These are phyloP conservation scores for Fusarium sublunatum DNA, from an alignment of 2,329 filamentous ascomycete genomes.

Conservation along the genomic window DNA sequence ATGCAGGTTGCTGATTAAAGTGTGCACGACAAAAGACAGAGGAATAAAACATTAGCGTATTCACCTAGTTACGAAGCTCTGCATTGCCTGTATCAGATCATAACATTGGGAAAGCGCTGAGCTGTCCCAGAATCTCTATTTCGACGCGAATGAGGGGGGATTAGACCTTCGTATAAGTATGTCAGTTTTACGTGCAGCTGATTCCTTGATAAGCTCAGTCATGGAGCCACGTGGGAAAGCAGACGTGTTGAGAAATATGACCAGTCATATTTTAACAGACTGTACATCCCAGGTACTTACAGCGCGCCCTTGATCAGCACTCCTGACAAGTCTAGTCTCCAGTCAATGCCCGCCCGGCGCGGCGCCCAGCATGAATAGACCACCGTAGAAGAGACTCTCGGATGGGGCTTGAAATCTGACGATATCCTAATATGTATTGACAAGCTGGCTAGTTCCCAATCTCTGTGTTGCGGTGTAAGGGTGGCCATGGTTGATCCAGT, in stretches of 20 bases:
- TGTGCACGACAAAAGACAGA: no score
- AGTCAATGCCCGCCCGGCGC: constrained; percentile 8
- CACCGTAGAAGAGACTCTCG: constrained; percentile 16
- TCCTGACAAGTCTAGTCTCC: constrained; percentile 1
- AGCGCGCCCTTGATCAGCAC: constrained; percentile 2
- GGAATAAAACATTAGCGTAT: no score
- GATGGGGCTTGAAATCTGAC: constrained; percentile 7
- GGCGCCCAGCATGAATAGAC: constrained; percentile 18
- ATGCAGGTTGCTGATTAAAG: constrained; percentile 12
- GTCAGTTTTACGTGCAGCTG: constrained; percentile 36
- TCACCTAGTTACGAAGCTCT: no score
- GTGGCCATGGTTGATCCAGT: neutral
- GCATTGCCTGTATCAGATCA: neutral
- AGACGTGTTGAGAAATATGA: constrained; percentile 38
- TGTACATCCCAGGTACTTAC: neutral
- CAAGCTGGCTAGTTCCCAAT: neutral
- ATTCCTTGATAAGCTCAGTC: constrained; percentile 30
- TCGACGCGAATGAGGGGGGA: constrained; percentile 18
- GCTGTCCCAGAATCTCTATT: constrained; percentile 1
- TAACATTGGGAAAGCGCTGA: neutral
- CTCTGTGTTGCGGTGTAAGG: constrained; percentile 32
- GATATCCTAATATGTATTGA: constrained; percentile 5
- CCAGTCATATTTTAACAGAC: constrained; percentile 31
- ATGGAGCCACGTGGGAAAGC: constrained; percentile 45
- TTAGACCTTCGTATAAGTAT: constrained; percentile 15